phyloP scores from a whole-genome alignment of 176 grass and related monocot genomes.

The Avena atlantica region DNA sequence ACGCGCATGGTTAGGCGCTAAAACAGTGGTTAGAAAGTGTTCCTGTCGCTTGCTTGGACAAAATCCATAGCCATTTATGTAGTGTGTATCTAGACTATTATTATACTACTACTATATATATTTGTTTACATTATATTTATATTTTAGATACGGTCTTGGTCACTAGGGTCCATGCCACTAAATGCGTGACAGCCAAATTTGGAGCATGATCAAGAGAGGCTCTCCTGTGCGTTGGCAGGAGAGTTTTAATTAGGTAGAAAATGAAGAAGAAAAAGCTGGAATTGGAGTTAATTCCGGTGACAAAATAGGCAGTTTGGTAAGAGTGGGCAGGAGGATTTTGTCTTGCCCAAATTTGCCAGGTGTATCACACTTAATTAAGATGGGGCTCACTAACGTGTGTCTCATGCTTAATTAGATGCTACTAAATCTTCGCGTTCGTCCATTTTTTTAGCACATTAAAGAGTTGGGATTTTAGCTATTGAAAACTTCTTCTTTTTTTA shows the following conservation, averaged over 20 bases:
- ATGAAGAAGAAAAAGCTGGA: background rate
- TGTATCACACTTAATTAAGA: conserved; percentile 13
- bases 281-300: conserved; percentile 34
- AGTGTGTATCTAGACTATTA: background rate
- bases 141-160: conserved; percentile 30
- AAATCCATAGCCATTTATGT: conserved; percentile 19
- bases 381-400: background rate
- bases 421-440: background rate
- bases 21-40: conserved; percentile 36
- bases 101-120: background rate
- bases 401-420: background rate
- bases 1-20: background rate
- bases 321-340: background rate
- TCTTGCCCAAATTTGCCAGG: conserved; percentile 36
- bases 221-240: background rate
- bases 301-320: conserved; percentile 42
- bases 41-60: conserved; percentile 31
- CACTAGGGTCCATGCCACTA: conserved; percentile 41
- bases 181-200: conserved; percentile 55
- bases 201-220: conserved; percentile 16
- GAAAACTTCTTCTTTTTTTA: background rate
- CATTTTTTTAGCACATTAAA: background rate
- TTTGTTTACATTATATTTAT: background rate
- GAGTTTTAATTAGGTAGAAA: background rate
- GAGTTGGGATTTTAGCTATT: background rate